A percentile compares a stretch with the other conserved stretches of the same genome.
phyloP scores from a whole-genome alignment of 495 filamentous ascomycete genomes.

The Neurospora pannonica region DNA sequence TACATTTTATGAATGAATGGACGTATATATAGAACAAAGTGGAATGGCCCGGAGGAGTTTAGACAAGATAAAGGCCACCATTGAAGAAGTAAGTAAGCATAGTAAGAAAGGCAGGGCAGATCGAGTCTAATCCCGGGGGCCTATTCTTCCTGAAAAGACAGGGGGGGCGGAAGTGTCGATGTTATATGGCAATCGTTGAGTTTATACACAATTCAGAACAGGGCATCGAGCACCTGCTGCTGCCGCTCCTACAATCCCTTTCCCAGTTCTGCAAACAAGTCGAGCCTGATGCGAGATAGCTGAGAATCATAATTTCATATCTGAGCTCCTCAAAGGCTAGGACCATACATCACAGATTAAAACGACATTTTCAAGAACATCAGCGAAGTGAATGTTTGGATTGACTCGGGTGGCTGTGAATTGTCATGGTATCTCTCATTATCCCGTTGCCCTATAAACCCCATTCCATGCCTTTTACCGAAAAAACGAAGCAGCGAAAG shows the following conservation, averaged over 20 bases:
- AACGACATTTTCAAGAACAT: background rate
- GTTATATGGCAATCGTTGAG: background rate
- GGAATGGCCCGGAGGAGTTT: no score
- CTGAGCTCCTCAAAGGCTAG: background rate
- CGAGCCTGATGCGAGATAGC: background rate
- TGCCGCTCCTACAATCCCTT: background rate
- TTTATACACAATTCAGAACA: background rate
- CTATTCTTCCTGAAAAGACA: no score
- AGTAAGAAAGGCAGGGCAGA: no score
- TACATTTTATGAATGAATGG: no score
- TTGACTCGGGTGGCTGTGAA: slow-evolving; percentile 12
- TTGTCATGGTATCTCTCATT: slow-evolving; percentile 21
- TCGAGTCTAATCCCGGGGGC: no score
- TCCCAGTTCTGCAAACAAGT: background rate
- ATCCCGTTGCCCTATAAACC: slow-evolving; percentile 26
- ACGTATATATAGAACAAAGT: no score
- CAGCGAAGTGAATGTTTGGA: slow-evolving; percentile 2
- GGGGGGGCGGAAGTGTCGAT: background rate
- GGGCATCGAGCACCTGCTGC: background rate
- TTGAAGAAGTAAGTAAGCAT: no score
- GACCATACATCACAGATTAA: background rate
- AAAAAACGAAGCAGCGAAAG: slow-evolving; percentile 19
- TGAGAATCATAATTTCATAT: background rate
- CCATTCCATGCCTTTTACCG: slow-evolving; percentile 19
- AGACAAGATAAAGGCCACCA: no score